Evolutionary conservation across 2,329 filamentous ascomycete genomes (phyloP).

Genomic region (Mycosphaerella sp.): DNA sequence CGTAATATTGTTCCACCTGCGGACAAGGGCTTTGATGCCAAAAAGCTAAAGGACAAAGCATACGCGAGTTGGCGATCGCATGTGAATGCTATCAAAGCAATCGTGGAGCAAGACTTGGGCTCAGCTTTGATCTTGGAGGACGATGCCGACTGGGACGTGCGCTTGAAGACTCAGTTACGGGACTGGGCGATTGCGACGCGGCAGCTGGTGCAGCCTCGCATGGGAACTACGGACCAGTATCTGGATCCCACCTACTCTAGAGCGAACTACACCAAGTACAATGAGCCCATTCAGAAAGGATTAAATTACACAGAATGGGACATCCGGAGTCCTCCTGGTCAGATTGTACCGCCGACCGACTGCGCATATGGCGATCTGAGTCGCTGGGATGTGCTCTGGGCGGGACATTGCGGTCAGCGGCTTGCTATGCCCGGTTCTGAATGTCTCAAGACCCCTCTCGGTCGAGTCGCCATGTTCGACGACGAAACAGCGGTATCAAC

Average conservation of each 20-base stretch:
- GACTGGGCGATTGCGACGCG: constrained; percentile 33
- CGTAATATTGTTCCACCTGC: not conserved
- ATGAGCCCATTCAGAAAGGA: not conserved
- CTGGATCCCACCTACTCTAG: not conserved
- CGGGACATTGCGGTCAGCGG: constrained; percentile 26
- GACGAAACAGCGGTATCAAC: not conserved
- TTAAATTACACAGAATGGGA: constrained; percentile 13
- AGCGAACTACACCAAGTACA: not conserved
- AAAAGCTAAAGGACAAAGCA: not conserved
- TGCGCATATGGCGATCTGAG: constrained; percentile 35
- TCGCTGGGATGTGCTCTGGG: constrained; percentile 32
- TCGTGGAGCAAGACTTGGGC: constrained; percentile 31
- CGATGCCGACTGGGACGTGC: constrained; percentile 42
- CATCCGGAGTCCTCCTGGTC: constrained; percentile 11
- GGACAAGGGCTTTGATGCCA: not conserved
- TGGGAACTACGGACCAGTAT: not conserved
- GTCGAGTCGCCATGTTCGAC: not conserved
- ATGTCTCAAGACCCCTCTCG: constrained; percentile 8
- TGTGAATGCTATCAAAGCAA: constrained; percentile 14
- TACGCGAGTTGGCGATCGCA: constrained; percentile 1
- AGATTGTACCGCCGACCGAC: constrained; percentile 17
- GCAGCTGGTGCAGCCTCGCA: not conserved
- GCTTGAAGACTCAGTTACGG: constrained; percentile 35
- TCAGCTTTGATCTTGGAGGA: constrained; percentile 41
- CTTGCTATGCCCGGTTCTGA: not conserved